Evolutionary conservation across 257 asterid species (phyloP), one percentile per base, ranked within the genome.

Genomic region (Cinchona pubescens): DNA sequence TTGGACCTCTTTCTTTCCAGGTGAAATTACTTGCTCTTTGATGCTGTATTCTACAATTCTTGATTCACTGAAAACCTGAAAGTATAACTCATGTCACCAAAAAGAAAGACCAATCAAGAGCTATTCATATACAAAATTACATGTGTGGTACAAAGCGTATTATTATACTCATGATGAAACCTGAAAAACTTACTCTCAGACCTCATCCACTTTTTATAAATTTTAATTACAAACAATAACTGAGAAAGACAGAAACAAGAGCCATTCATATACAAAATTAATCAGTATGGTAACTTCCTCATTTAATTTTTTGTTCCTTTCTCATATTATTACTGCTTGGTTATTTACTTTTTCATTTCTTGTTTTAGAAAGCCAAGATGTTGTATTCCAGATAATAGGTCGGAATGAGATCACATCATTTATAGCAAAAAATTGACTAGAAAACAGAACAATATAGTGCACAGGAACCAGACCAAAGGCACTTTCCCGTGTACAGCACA

Each of bases 21-120:
- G 91, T 14, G 97, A 88, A 71, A 89, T 75, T 59, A 70, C 73
- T 4, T 83, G 82, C 81, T 90, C 97, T 76, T 83, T 65, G 69
- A 91, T 61, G 68, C 35, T 86, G 69, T 93, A 91, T 71, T 86
- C 92, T 51, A 86, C 97, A 0, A 93, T 93, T 82, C 87, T 90
- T 6, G 98, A 91, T 78, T 93, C 97, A 40, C 93, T 79, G 82
- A 93, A 93, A 82, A 88, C 82, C 98, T 91, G 83, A 75, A 65
- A 77, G 48, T 23, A 40, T 2, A 66, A 66, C 45, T n/a, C n/a
- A n/a, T n/a, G n/a, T n/a, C 2, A 55, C 32, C 38, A 66, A 37
- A 72, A n/a, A 4, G 18, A 38, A 16, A 72, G 25, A 32, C 18
- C 11, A 30, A 19, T 27, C 69, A 30, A n/a, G n/a, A n/a, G n/a